Conservation (phyloP, 495 filamentous ascomycete species). For the Baudoinia panamericana region DNA sequence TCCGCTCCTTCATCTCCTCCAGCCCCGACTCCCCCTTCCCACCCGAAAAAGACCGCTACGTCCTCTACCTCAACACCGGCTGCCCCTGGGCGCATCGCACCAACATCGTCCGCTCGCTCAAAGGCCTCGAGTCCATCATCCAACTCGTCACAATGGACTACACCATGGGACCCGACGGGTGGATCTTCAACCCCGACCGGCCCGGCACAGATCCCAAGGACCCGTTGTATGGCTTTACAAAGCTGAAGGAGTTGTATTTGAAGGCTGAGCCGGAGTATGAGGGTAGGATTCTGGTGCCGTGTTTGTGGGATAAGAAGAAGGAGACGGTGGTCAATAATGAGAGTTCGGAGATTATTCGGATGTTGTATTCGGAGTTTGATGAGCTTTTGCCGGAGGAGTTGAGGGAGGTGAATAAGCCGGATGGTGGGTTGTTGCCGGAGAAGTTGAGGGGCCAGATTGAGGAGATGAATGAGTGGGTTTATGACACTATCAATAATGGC, state of each 20-base stretch:
- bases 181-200: slow-evolving; percentile 47
- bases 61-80: slow-evolving; percentile 61
- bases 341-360: slow-evolving; percentile 29
- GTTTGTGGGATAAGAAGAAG: slow-evolving; percentile 49
- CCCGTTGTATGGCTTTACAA: slow-evolving; percentile 37
- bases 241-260: slow-evolving; percentile 49
- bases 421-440: slow-evolving; percentile 44
- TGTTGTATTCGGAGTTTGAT: slow-evolving; percentile 38
- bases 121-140: slow-evolving; percentile 63
- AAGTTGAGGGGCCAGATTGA: slow-evolving; percentile 44
- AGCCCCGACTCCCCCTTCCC: slow-evolving; percentile 38
- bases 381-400: slow-evolving; percentile 33
- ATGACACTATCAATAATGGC: slow-evolving; percentile 53
- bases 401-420: slow-evolving; percentile 34
- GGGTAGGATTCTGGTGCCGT: slow-evolving; percentile 50
- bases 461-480: slow-evolving; percentile 51
- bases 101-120: slow-evolving; percentile 61
- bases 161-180: slow-evolving; percentile 48
- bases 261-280: slow-evolving; percentile 45
- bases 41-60: slow-evolving; percentile 62
- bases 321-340: slow-evolving; percentile 32
- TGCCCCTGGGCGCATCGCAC: slow-evolving; percentile 80
- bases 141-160: slow-evolving; percentile 53
- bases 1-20: slow-evolving; percentile 25
- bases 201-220: slow-evolving; percentile 21